A percentile compares a stretch with the other conserved stretches of the same genome.
phyloP scores from a whole-genome alignment of 495 filamentous ascomycete genomes.

The Recurvomyces mirabilis region DNA sequence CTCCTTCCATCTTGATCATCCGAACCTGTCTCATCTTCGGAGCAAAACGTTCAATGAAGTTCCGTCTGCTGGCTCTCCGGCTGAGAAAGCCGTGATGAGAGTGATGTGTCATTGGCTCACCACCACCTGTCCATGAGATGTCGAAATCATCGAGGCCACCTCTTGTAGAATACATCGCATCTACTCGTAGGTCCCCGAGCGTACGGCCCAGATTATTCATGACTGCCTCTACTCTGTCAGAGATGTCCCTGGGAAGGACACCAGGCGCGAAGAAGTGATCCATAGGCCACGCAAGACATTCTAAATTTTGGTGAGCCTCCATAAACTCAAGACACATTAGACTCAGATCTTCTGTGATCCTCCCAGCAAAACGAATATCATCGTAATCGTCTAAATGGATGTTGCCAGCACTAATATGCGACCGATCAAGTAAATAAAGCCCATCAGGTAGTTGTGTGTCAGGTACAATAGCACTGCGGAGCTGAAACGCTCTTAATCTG shows the following conservation, averaged over 20 bases:
- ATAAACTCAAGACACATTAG: slow-evolving; percentile 24
- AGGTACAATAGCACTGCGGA: slow-evolving; percentile 24
- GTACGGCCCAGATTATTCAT: slow-evolving; percentile 21
- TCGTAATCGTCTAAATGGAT: no score
- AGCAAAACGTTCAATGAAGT: slow-evolving; percentile 28
- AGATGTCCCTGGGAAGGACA: neutral
- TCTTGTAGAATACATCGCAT: slow-evolving; percentile 20
- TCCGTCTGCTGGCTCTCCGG: slow-evolving; percentile 19
- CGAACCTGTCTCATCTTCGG: slow-evolving; percentile 24
- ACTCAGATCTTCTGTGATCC: no score
- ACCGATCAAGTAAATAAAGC: slow-evolving; percentile 22
- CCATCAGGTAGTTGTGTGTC: slow-evolving; percentile 14
- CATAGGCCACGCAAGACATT: slow-evolving; percentile 29
- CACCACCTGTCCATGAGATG: neutral
- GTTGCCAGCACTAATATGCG: slow-evolving; percentile 1
- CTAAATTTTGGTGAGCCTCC: slow-evolving; percentile 26
- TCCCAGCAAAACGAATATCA: neutral
- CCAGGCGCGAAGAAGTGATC: slow-evolving; percentile 24
- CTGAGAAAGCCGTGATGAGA: neutral
- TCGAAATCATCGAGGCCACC: no score
- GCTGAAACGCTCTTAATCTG: slow-evolving; percentile 24
- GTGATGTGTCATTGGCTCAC: slow-evolving; percentile 23
- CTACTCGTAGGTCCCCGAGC: slow-evolving; percentile 26
- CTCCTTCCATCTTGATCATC: slow-evolving; percentile 30
- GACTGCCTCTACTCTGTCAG: slow-evolving; percentile 15